Evolutionary conservation across 352 stramenopile species (phyloP), one percentile per base, ranked within the genome.

Genomic region (Phytophthora sp.): DNA sequence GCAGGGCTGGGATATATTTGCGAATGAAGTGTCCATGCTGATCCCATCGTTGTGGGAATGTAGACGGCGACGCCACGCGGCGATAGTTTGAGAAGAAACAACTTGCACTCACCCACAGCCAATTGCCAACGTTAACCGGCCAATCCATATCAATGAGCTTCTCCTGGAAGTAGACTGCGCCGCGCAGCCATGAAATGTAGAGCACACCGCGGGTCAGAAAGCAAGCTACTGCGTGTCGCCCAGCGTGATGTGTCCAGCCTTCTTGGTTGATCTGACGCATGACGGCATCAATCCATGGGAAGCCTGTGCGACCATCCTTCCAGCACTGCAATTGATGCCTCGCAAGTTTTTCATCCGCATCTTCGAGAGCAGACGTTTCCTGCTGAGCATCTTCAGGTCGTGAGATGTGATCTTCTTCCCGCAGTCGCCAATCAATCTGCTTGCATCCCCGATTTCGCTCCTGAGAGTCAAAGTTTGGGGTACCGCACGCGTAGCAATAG

Each of bases 21-120:
- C 84, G 79, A 57, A 98, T 97, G 60, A 97, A 98, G 15, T 79
- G 55, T 9, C 92, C 92, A 23, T 94, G 58, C 1, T 87, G 78
- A 66, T 99, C 96, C 69, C 91, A 98, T 50, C 97, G 97, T 69
- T 98, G 98, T 8, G 87, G 82, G 64, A 97, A 98, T 21, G 86
- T 74, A 24, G 92, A 86, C 6, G 95, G 95, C 39, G 82, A 97
- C 61, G 98, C 97, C 65, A 97, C 96, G 23, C 91, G 80, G 69
- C 96, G 97, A 69, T 98, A 99, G 66, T 99, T 95, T 44, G 97
- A 92, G 68, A 98, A 99, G 70, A 98, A 98, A 46, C 84, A 92
- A 44, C 87, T 97, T 37, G 91, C 96, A 30, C 81, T 96, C 2
- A 99, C 86, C 96, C 97, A 98, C 41, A 97, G 83, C 96, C 97